These are phyloP conservation scores for Phyllosticta ampelicida DNA, from an alignment of 2,329 filamentous ascomycete species.

Conservation along the genomic window DNA sequence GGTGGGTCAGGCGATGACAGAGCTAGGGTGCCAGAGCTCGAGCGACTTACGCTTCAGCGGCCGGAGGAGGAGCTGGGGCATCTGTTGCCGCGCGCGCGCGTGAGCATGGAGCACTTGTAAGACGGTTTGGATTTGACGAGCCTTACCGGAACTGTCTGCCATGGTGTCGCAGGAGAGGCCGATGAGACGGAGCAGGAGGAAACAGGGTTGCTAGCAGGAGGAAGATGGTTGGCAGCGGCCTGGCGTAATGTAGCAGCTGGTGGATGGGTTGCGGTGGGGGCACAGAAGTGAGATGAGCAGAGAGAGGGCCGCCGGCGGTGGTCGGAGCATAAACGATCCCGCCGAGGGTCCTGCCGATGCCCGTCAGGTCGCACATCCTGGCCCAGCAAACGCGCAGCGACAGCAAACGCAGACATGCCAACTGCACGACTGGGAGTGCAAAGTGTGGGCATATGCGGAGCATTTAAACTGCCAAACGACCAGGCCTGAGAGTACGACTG, in stretches of 20 bases:
- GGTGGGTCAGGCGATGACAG: background rate
- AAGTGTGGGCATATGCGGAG: no score
- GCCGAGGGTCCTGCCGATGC: background rate
- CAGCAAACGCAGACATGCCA: no score
- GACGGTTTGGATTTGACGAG: background rate
- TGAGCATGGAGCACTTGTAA: background rate
- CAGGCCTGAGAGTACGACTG: no score
- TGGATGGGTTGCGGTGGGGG: background rate
- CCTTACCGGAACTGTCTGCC: background rate
- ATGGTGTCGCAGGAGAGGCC: background rate
- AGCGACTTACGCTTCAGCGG: constrained; percentile 32
- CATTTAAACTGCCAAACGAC: no score
- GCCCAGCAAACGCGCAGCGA: no score
- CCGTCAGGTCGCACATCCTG: background rate
- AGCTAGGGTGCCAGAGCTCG: background rate
- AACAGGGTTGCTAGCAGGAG: background rate
- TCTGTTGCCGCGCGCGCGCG: constrained; percentile 10
- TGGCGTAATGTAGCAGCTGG: background rate
- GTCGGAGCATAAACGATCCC: background rate
- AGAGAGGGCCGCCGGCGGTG: background rate
- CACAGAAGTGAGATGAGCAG: background rate
- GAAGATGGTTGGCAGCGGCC: background rate
- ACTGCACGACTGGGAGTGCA: no score
- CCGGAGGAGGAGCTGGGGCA: constrained; percentile 44
- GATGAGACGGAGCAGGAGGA: background rate